phyloP scores from a whole-genome alignment of 805 yeast genomes.

The Candida vaughaniae region DNA sequence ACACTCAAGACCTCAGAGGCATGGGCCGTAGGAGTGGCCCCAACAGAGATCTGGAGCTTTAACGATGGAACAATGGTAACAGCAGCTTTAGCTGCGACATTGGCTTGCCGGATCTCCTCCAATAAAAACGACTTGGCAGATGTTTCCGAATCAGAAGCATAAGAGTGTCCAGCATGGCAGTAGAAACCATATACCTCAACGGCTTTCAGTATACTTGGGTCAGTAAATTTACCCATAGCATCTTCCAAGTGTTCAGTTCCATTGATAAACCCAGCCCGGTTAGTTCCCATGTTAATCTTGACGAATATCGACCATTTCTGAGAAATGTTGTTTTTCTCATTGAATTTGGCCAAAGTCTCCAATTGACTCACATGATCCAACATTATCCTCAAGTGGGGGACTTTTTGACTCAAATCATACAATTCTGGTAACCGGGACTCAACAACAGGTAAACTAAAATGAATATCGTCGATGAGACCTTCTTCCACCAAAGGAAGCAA shows the following conservation, averaged over 20 bases:
- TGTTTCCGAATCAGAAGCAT: slow-evolving; percentile 43
- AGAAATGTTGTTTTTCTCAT: slow-evolving; percentile 17
- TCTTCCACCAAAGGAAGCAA: slow-evolving; percentile 38
- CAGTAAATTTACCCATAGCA: slow-evolving; percentile 29
- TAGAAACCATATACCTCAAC: slow-evolving; percentile 65
- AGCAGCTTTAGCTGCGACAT: slow-evolving; percentile 49
- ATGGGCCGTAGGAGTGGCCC: slow-evolving; percentile 82
- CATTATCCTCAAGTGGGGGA: slow-evolving; percentile 53
- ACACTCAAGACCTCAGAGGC: slow-evolving; percentile 38
- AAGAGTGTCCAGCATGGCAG: slow-evolving; percentile 80
- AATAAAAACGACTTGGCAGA: slow-evolving; percentile 49
- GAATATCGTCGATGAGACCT: slow-evolving; percentile 35
- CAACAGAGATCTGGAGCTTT: slow-evolving; percentile 60
- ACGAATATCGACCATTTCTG: slow-evolving; percentile 62
- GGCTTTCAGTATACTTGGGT: slow-evolving; percentile 21
- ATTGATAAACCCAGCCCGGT: slow-evolving; percentile 58
- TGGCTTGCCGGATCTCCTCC: slow-evolving; percentile 59
- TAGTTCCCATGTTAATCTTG: slow-evolving; percentile 70
- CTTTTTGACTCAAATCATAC: slow-evolving; percentile 38
- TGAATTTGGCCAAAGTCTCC: slow-evolving; percentile 42
- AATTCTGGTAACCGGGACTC: slow-evolving; percentile 50
- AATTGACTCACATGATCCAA: slow-evolving; percentile 62
- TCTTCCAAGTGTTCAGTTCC: slow-evolving; percentile 34
- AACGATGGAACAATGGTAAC: slow-evolving; percentile 31
- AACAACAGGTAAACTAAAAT: slow-evolving; percentile 45